A percentile compares a stretch with the other conserved stretches of the same genome.
Conservation (phyloP, 1,139 yeast genomes). For the Wickerhamiella pararugosa region DNA sequence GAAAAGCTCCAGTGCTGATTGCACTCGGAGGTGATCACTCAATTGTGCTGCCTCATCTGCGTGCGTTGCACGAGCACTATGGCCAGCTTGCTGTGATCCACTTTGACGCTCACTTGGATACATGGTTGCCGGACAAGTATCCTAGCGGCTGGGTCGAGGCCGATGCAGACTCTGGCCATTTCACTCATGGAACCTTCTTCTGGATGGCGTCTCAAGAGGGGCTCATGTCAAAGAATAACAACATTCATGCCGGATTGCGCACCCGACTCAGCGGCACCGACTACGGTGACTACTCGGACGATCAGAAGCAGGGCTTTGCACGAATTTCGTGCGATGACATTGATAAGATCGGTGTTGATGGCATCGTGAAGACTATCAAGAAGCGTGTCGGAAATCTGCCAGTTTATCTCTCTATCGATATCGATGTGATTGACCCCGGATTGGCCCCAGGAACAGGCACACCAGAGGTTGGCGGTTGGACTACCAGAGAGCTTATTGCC, state of each 20-base stretch:
- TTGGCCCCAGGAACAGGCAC: constrained; percentile 77
- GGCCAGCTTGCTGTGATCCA: constrained; percentile 58
- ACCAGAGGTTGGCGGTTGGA: constrained; percentile 69
- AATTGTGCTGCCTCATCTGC: constrained; percentile 49
- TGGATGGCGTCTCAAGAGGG: constrained; percentile 67
- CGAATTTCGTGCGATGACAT: constrained; percentile 58
- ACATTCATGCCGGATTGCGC: constrained; percentile 59
- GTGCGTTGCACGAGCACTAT: constrained; percentile 43
- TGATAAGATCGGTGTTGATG: constrained; percentile 31
- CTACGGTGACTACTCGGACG: constrained; percentile 46
- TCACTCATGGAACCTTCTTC: constrained; percentile 70
- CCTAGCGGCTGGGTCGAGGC: constrained; percentile 55
- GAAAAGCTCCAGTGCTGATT: constrained; percentile 37
- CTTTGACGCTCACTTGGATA: constrained; percentile 68
- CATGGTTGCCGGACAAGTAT: constrained; percentile 51
- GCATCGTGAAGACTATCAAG: constrained; percentile 41
- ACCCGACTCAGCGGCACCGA: constrained; percentile 49
- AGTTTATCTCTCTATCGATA: constrained; percentile 58
- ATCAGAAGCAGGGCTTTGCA: constrained; percentile 45
- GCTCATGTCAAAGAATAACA: constrained; percentile 35
- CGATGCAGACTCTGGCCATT: constrained; percentile 29
- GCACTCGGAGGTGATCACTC: constrained; percentile 74
- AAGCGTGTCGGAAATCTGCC: constrained; percentile 40
- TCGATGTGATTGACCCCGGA: constrained; percentile 71
- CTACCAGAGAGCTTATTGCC: constrained; percentile 58